Conservation (phyloP, 805 yeast genomes). For the Ogataea corticis region DNA sequence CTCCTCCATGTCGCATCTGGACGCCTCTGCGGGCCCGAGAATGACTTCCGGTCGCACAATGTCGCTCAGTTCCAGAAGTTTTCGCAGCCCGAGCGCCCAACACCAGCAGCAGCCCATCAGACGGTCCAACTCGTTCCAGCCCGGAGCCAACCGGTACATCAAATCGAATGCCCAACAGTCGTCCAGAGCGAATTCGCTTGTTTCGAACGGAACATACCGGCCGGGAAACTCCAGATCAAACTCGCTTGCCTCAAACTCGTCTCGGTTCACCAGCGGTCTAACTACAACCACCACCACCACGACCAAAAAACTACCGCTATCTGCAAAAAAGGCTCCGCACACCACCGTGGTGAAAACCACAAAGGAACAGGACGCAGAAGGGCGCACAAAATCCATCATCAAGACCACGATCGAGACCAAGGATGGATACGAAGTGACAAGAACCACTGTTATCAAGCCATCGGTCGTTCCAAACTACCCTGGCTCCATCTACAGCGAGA, state of each 20-base stretch:
- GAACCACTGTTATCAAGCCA: conserved; percentile 45
- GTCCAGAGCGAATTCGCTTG: conserved; percentile 27
- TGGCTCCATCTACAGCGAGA: conserved; percentile 18
- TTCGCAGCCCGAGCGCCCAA: conserved; percentile 22
- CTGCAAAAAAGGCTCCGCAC: conserved; percentile 16
- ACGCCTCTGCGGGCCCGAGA: neutral
- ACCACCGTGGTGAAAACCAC: conserved; percentile 48
- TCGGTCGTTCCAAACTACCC: conserved; percentile 19
- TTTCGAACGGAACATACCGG: conserved; percentile 13
- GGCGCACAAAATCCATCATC: conserved; percentile 56
- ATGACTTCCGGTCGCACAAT: conserved; percentile 26
- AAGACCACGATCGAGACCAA: conserved; percentile 50
- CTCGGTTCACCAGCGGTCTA: conserved; percentile 26
- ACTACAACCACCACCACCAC: conserved; percentile 35
- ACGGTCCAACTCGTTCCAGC: conserved; percentile 30
- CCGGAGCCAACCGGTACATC: conserved; percentile 19
- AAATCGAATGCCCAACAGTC: conserved; percentile 12
- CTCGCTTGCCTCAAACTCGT: conserved; percentile 26
- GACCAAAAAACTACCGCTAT: conserved; percentile 22
- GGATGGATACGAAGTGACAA: conserved; percentile 50
- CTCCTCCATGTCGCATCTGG: conserved; percentile 15
- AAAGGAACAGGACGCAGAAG: conserved; percentile 48
- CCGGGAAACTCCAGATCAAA: conserved; percentile 23
- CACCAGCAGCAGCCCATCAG: conserved; percentile 9
- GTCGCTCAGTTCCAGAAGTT: conserved; percentile 34